Percentiles rank a stretch among this genome's conserved stretches.
These are phyloP conservation scores for Clonostachys byssicola DNA, from an alignment of 2,329 filamentous ascomycete species.

Conservation along the genomic window DNA sequence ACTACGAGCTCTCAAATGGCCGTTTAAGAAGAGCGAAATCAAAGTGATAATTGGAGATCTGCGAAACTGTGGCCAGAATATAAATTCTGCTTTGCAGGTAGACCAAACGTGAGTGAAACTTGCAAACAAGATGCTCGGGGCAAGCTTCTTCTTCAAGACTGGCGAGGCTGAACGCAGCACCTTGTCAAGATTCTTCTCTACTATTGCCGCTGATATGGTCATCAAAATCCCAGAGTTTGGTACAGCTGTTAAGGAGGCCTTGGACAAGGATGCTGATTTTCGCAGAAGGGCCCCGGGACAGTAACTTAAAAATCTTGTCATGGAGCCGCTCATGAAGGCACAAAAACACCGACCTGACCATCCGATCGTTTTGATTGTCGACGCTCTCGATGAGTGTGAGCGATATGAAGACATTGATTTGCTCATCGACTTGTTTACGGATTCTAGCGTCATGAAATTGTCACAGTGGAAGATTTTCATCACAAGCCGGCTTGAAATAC, in stretches of 20 bases:
- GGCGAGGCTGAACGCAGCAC: background rate
- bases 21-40: no score
- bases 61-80: no score
- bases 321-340: background rate
- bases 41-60: no score
- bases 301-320: background rate
- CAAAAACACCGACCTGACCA: background rate
- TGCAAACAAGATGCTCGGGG: background rate
- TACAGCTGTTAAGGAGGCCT: background rate
- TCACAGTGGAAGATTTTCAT: background rate
- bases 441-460: no score
- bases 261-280: background rate
- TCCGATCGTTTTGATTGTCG: background rate
- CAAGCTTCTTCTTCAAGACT: conserved; percentile 2
- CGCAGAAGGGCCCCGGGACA: background rate
- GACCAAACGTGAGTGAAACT: no score
- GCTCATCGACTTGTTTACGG: no score
- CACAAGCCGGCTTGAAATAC: conserved; percentile 12
- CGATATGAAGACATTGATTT: no score
- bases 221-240: background rate
- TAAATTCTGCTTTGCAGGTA: no score
- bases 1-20: no score
- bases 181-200: background rate
- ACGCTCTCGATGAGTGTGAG: conserved; percentile 1
- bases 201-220: background rate